Evolutionary conservation across 2,329 filamentous ascomycete genomes (phyloP).

Genomic region (Claviceps pazoutovae): DNA sequence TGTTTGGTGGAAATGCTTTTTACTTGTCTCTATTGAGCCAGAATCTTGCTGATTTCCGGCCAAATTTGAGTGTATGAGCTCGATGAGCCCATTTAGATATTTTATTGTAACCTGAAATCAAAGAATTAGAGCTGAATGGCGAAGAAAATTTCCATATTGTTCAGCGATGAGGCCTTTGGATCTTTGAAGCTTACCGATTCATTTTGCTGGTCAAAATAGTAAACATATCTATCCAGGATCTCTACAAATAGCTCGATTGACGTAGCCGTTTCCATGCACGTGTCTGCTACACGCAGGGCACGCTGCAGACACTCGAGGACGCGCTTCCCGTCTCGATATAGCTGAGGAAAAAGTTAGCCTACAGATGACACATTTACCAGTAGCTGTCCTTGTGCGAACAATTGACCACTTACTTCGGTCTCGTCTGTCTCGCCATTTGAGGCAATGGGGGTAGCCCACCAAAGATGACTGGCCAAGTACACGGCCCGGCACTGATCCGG

Average conservation of each 20-base stretch:
- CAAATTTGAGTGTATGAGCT: slow-evolving; percentile 94
- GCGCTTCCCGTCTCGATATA: slow-evolving; percentile 94
- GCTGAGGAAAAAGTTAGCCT: slow-evolving; percentile 32
- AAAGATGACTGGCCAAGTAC: slow-evolving; percentile 89
- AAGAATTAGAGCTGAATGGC: slow-evolving; percentile 7
- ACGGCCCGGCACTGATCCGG: slow-evolving; percentile 95
- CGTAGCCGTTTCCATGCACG: slow-evolving; percentile 96
- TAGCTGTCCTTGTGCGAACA: background rate
- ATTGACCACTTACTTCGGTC: slow-evolving; percentile 44
- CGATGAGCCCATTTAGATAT: slow-evolving; percentile 94
- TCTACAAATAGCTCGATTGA: slow-evolving; percentile 97
- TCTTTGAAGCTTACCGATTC: slow-evolving; percentile 53
- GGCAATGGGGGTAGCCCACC: slow-evolving; percentile 86
- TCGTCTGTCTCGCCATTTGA: slow-evolving; percentile 68
- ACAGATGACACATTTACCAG: background rate
- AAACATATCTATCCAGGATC: slow-evolving; percentile 95
- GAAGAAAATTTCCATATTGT: background rate
- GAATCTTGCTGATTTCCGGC: slow-evolving; percentile 73
- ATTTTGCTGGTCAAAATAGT: slow-evolving; percentile 98
- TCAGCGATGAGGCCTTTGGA: background rate
- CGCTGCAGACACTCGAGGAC: slow-evolving; percentile 93
- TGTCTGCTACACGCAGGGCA: slow-evolving; percentile 88
- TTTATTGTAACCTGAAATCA: slow-evolving; percentile 64
- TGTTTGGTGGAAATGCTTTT: slow-evolving; percentile 87
- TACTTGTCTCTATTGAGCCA: slow-evolving; percentile 71